These are phyloP conservation scores for Manihot esculenta DNA, from an alignment of 441 rosid species.

Conservation along the genomic window DNA sequence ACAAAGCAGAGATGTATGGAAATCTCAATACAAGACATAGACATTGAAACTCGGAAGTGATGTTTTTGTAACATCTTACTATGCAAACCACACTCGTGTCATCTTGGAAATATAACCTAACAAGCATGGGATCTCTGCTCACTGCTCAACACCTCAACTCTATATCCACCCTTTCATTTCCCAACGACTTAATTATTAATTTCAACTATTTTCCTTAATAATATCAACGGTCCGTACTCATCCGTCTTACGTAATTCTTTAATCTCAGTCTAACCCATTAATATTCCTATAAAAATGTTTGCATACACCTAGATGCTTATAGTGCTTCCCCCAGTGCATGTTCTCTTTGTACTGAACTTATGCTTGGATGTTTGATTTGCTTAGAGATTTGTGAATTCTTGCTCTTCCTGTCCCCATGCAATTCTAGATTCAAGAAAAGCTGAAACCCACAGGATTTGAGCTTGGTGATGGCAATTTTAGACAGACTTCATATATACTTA, in stretches of 20 bases:
- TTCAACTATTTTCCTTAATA: too few species aligned
- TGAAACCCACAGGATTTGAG: constrained; percentile 13
- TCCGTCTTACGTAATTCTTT: too few species aligned
- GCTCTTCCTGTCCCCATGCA: constrained; percentile 14
- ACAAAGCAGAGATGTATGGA: constrained; percentile 29
- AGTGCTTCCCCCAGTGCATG: constrained; percentile 33
- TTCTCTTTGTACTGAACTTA: constrained; percentile 27
- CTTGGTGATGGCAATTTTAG: constrained; percentile 6
- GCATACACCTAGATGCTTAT: constrained; percentile 23
- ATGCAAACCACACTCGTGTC: constrained; percentile 31
- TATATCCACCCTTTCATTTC: neutral
- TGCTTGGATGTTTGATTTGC: constrained; percentile 30
- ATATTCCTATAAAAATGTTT: too few species aligned
- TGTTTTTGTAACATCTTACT: constrained; percentile 16
- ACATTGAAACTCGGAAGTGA: constrained; percentile 31
- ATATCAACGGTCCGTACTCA: too few species aligned
- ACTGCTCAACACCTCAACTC: neutral
- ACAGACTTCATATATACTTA: too few species aligned
- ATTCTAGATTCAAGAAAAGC: neutral
- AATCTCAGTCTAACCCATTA: too few species aligned
- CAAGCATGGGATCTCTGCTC: constrained; percentile 25
- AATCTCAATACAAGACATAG: constrained; percentile 31
- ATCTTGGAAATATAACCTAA: constrained; percentile 34
- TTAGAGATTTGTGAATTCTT: constrained; percentile 15
- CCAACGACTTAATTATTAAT: too few species aligned